Percentiles rank a stretch among this genome's conserved stretches.
Evolutionary conservation across 108 stramenopile genomes (phyloP).

Genomic region (Cyclotella sp.): DNA sequence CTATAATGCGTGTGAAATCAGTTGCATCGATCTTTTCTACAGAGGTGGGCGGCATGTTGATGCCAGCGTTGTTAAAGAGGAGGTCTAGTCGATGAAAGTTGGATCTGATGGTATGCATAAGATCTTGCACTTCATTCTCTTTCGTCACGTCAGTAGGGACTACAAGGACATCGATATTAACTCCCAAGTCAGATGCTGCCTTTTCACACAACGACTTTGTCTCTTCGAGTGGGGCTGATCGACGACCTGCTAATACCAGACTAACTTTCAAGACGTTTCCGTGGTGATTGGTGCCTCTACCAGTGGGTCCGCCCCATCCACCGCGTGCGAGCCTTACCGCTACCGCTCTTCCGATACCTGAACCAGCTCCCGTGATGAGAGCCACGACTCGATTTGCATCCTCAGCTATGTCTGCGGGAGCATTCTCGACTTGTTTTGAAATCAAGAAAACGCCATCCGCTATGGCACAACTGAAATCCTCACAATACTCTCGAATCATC

Average conservation of each 20-base stretch:
- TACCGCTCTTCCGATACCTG: conserved; percentile 77
- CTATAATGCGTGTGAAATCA: conserved; percentile 65
- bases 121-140: conserved; percentile 52
- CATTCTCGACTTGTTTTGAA: neutral
- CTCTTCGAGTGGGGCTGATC: conserved; percentile 55
- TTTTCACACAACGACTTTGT: conserved; percentile 36
- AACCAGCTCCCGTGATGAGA: conserved; percentile 74
- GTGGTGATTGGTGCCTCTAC: conserved; percentile 26
- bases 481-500: conserved; percentile 59
- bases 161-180: conserved; percentile 32
- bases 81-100: conserved; percentile 61
- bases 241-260: conserved; percentile 68
- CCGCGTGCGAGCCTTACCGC: conserved; percentile 56
- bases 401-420: neutral
- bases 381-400: conserved; percentile 47
- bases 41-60: conserved; percentile 54
- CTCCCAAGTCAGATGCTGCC: conserved; percentile 12
- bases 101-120: conserved; percentile 42
- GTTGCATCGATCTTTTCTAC: conserved; percentile 51
- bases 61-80: conserved; percentile 85
- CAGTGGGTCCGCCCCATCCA: conserved; percentile 50
- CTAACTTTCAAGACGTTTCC: conserved; percentile 35
- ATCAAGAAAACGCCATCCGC: conserved; percentile 39
- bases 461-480: conserved; percentile 51
- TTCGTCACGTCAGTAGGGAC: conserved; percentile 66